Percentiles rank a stretch among this genome's conserved stretches.
phyloP scores from a whole-genome alignment of 331 rosid genomes.

The Rhamnella rubrinervis region DNA sequence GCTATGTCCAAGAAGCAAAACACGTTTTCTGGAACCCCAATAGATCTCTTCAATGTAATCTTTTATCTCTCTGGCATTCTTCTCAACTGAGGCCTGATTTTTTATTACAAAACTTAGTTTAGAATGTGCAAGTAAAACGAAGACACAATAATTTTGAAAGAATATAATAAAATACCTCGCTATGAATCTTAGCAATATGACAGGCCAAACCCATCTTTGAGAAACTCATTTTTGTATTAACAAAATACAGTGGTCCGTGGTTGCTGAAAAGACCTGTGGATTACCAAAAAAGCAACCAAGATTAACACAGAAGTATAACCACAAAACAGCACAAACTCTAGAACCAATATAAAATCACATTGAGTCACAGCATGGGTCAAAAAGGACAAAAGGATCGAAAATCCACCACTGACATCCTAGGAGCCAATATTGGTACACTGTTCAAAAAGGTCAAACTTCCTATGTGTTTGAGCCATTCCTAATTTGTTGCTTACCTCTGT shows the following conservation, averaged over 20 bases:
- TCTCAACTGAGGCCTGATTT: slow-evolving; percentile 87
- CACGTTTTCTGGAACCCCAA: slow-evolving; percentile 91
- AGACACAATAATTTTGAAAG: not conserved
- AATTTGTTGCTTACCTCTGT: not conserved
- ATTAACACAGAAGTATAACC: not conserved
- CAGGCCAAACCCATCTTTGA: slow-evolving; percentile 94
- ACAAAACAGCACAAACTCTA: slow-evolving; percentile 17
- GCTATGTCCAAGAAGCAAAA: slow-evolving; percentile 96
- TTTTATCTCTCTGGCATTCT: slow-evolving; percentile 89
- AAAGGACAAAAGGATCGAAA: not conserved
- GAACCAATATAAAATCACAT: not conserved
- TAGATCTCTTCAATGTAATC: slow-evolving; percentile 92
- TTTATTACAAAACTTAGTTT: slow-evolving; percentile 32
- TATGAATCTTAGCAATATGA: slow-evolving; percentile 97
- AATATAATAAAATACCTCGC: slow-evolving; percentile 62
- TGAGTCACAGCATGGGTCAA: not conserved
- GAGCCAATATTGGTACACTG: not conserved
- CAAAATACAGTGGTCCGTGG: slow-evolving; percentile 96
- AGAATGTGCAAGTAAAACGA: slow-evolving; percentile 6
- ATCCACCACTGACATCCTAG: not conserved
- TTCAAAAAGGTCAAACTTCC: not conserved
- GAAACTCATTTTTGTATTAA: slow-evolving; percentile 68
- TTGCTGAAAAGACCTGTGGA: slow-evolving; percentile 90
- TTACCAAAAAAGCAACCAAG: slow-evolving; percentile 12
- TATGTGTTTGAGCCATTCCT: not conserved